Evolutionary conservation across 257 asterid species (phyloP).

Genomic region (Rehmannia glutinosa): DNA sequence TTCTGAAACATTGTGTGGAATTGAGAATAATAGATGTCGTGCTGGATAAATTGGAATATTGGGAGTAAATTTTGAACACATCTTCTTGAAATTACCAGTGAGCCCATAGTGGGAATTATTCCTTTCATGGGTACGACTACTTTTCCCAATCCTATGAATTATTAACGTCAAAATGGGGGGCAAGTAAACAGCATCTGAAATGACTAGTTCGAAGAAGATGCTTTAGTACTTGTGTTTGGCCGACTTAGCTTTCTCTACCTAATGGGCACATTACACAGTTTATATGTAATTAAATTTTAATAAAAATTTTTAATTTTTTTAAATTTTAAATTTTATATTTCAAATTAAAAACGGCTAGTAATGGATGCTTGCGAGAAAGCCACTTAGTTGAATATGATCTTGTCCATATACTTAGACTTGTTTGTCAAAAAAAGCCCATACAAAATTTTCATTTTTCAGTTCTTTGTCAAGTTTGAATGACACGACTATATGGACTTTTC

Average conservation of each 20-base stretch:
- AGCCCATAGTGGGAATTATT: neutral
- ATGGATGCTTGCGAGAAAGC: neutral
- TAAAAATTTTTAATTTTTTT: too few species aligned
- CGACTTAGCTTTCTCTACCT: too few species aligned
- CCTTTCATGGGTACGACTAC: neutral
- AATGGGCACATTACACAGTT: too few species aligned
- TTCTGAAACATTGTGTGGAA: neutral
- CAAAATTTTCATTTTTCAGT: too few species aligned
- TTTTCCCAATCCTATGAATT: neutral
- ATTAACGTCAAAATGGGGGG: neutral
- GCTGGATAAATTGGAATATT: slow-evolving; percentile 1
- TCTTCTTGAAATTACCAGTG: neutral
- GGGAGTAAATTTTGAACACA: neutral
- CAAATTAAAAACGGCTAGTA: too few species aligned
- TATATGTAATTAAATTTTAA: too few species aligned
- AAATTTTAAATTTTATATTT: too few species aligned
- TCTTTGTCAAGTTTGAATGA: neutral
- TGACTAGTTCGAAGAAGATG: slow-evolving; percentile 23
- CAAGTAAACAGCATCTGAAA: too few species aligned
- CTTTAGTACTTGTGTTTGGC: slow-evolving; percentile 25
- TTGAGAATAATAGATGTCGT: slow-evolving; percentile 17
- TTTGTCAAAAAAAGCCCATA: too few species aligned
- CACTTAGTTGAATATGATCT: slow-evolving; percentile 14
- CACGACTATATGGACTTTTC: neutral
- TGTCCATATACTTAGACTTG: neutral